phyloP scores from a whole-genome alignment of 768 basidiomycete species.

The Rhodotorula taiwanensis region DNA sequence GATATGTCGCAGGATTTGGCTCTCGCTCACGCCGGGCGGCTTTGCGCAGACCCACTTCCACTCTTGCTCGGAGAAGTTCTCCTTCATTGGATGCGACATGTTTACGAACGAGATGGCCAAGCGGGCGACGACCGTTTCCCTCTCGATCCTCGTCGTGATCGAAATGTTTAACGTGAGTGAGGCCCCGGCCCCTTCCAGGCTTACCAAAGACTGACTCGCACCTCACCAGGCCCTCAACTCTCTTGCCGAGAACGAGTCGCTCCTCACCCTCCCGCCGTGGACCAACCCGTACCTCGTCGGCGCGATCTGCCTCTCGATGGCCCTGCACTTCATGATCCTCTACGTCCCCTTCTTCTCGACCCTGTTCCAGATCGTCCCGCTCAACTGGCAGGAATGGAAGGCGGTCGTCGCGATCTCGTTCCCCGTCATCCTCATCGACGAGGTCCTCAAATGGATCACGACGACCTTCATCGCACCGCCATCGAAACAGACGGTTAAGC shows the following conservation, averaged over 20 bases:
- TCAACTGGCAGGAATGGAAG: slow-evolving; percentile 93
- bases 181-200: slow-evolving; percentile 33
- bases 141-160: slow-evolving; percentile 90
- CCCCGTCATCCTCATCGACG: slow-evolving; percentile 84
- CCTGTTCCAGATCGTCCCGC: slow-evolving; percentile 81
- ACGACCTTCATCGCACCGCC: slow-evolving; percentile 11
- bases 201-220: slow-evolving; percentile 5
- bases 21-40: not conserved
- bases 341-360: slow-evolving; percentile 92
- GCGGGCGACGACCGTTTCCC: slow-evolving; percentile 86
- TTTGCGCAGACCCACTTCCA: slow-evolving; percentile 81
- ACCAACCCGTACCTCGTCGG: slow-evolving; percentile 86
- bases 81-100: slow-evolving; percentile 90
- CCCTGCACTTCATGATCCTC: slow-evolving; percentile 83
- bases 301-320: slow-evolving; percentile 86
- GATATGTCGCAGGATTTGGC: not conserved
- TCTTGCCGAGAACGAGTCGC: slow-evolving; percentile 89
- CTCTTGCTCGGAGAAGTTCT: slow-evolving; percentile 72
- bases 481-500: slow-evolving; percentile 6
- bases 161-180: slow-evolving; percentile 73
- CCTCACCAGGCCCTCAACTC: slow-evolving; percentile 55
- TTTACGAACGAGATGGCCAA: slow-evolving; percentile 68
- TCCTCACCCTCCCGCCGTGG: slow-evolving; percentile 84
- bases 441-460: slow-evolving; percentile 64
- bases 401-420: slow-evolving; percentile 80